Percentiles rank a stretch among this genome's conserved stretches.
phyloP scores from a whole-genome alignment of 352 stramenopile species.

The Plasmopara muralis region DNA sequence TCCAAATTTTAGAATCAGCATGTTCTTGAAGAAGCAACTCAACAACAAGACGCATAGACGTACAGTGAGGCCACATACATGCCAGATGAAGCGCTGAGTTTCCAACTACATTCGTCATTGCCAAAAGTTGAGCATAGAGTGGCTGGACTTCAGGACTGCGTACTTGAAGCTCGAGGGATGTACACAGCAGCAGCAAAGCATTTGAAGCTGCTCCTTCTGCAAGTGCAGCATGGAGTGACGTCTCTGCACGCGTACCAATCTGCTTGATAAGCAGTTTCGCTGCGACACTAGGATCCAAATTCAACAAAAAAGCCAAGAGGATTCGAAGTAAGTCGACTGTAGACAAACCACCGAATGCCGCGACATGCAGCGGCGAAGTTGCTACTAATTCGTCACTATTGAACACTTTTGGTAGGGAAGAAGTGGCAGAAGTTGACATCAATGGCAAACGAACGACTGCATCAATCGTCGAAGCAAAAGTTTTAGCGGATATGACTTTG shows the following conservation, averaged over 20 bases:
- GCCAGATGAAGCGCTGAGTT: conserved; percentile 51
- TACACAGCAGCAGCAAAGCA: conserved; percentile 34
- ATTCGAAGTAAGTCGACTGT: conserved; percentile 33
- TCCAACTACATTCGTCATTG: conserved; percentile 23
- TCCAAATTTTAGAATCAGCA: conserved; percentile 45
- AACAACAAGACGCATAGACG: conserved; percentile 33
- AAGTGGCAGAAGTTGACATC: conserved; percentile 10
- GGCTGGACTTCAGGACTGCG: conserved; percentile 8
- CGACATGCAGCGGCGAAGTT: conserved; percentile 36
- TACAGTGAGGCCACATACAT: conserved; percentile 28
- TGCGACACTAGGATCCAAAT: conserved; percentile 7
- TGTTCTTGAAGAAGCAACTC: conserved; percentile 38
- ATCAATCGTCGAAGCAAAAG: background rate
- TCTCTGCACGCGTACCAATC: conserved; percentile 26
- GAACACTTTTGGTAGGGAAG: conserved; percentile 18
- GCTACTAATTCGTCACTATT: conserved; percentile 32
- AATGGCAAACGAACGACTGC: conserved; percentile 3
- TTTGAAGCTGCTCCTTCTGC: conserved; percentile 31
- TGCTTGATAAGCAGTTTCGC: conserved; percentile 18
- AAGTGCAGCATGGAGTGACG: conserved; percentile 40
- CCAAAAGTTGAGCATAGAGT: conserved; percentile 21
- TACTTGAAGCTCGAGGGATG: conserved; percentile 23
- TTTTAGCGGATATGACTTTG: background rate
- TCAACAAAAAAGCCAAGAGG: conserved; percentile 36
- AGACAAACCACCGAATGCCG: conserved; percentile 31